Percentiles rank a stretch among this genome's conserved stretches.
These are phyloP conservation scores for Penicillium griseofulvum DNA, from an alignment of 2,329 filamentous ascomycete species.

Conservation along the genomic window DNA sequence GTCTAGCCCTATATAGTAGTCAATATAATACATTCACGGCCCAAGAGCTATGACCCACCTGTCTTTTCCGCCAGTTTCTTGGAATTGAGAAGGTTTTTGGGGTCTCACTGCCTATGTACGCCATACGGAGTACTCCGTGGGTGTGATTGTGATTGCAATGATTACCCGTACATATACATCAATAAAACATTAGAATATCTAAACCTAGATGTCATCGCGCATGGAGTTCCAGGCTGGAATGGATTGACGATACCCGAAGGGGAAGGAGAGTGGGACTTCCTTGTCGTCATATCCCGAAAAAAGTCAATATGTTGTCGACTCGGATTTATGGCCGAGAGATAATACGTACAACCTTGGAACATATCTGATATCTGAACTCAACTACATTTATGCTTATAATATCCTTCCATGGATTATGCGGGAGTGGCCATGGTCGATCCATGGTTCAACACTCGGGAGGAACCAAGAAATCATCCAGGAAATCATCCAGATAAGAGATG, in stretches of 20 bases:
- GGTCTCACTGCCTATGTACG: neutral
- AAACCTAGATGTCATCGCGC: neutral
- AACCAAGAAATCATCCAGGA: too few species aligned
- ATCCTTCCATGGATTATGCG: neutral
- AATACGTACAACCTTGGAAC: too few species aligned
- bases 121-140: too few species aligned
- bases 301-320: neutral
- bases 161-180: too few species aligned
- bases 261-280: neutral
- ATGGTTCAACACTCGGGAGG: slow-evolving; percentile 5
- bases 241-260: neutral
- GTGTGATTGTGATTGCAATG: neutral
- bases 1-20: neutral
- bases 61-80: neutral
- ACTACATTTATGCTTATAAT: neutral
- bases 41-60: neutral
- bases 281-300: neutral
- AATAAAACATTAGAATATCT: neutral
- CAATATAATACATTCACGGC: neutral
- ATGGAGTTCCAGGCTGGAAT: neutral
- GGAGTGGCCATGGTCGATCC: slow-evolving; percentile 13
- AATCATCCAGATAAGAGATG: too few species aligned
- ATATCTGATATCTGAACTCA: neutral
- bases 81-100: neutral
- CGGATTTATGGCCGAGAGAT: neutral